phyloP scores from a whole-genome alignment of 208 protist genomes.

The Leishmania tarentolae region DNA sequence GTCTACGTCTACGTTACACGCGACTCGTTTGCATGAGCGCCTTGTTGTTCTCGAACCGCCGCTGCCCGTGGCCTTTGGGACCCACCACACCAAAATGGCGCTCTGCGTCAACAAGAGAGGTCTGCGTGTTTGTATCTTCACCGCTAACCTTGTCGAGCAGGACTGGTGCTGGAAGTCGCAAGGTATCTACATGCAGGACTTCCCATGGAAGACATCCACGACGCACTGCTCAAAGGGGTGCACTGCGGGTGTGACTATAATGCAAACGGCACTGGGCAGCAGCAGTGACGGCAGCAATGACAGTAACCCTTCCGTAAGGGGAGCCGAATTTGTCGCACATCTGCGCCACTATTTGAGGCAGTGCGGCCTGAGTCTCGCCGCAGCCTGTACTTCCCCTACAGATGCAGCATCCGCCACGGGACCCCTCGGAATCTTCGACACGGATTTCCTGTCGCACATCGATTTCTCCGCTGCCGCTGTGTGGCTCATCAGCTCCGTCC shows the following conservation, averaged over 20 bases:
- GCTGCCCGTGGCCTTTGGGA: constrained; percentile 74
- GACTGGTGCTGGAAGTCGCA: constrained; percentile 79
- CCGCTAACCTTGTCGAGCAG: constrained; percentile 68
- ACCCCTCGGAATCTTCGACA: constrained; percentile 35
- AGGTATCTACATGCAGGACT: constrained; percentile 85
- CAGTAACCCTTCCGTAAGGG: constrained; percentile 6
- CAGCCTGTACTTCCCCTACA: constrained; percentile 7
- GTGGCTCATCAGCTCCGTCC: constrained; percentile 68
- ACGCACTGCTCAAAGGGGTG: neutral
- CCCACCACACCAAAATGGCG: constrained; percentile 85
- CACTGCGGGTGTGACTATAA: neutral
- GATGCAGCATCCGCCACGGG: neutral
- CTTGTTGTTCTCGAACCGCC: constrained; percentile 62
- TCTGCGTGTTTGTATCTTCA: constrained; percentile 69
- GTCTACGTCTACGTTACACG: neutral
- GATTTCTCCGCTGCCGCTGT: constrained; percentile 64
- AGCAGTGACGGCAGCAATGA: neutral
- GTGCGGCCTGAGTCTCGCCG: constrained; percentile 15
- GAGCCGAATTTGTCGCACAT: constrained; percentile 45
- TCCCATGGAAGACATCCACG: constrained; percentile 42
- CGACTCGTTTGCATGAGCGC: constrained; percentile 11
- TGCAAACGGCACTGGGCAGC: neutral
- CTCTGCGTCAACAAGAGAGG: constrained; percentile 61
- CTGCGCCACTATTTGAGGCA: constrained; percentile 31
- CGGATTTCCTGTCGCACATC: constrained; percentile 50